Evolutionary conservation across 1,284 basidiomycete genomes (phyloP), one percentile per base, ranked within the genome.

Genomic region (Fistulina hepatica): DNA sequence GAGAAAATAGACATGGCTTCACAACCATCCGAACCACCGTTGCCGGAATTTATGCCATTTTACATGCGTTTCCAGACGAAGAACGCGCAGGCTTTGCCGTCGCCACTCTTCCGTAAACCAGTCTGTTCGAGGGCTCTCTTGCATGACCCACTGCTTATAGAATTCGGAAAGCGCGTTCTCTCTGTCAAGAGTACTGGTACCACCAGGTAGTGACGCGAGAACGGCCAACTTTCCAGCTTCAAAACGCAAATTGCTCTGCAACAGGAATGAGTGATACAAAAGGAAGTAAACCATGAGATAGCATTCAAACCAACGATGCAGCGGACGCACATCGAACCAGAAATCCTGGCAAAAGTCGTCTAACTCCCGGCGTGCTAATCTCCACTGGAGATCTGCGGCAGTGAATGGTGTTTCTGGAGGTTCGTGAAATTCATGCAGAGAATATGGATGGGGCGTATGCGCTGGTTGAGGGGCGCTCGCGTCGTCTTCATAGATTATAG

Each of bases 341-440:
- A 83, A 86, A 23, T 66, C 59, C 40, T 85, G 77, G 45, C 84
- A 77, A 50, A 79, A 76, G 12, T 69, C 62, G 50, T 85, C 81
- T 13, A 83, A 55, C 45, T 76, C 72, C 53, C 80, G 73, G 41
- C 75, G 63, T 41, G 76, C 71, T 37, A 84, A 58, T 44, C 72
- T 76, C 64, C 69, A 80, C 51, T 80, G 79, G 36, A 84, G 66
- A 39, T 81, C 76, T 6, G 65, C 52, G 22, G 61, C 58, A 43
- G 56, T 59, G 46, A 52, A 56, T 12, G 50, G 47, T 9, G 44
- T 51, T 35, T 48, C 48, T 6, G 55, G 48, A 12, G 53, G 48
- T 22, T 58, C 53, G 33, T 62, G 58, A 55, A 84, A 84, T 53
- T 85, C 81, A 41, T 61, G 55, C 37, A 84, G 69, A 19, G 81